Evolutionary conservation across 352 stramenopile genomes (phyloP), one percentile per base, ranked within the genome.

Genomic region (Phytophthora tubulina): DNA sequence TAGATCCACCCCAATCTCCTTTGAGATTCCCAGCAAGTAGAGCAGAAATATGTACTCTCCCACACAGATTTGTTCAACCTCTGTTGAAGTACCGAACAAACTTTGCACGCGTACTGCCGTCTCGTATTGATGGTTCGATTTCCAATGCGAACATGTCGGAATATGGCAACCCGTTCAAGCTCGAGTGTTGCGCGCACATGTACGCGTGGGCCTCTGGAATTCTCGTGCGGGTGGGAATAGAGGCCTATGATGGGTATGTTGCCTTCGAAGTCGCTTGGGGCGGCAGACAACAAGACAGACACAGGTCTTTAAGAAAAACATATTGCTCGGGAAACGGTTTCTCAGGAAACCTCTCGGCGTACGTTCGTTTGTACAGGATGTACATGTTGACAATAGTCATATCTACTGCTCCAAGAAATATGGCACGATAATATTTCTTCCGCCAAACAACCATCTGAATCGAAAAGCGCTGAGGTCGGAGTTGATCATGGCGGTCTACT

Each of bases 371-470:
- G 46, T 69, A 36, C 3, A 76, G 48, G 30, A 76, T 58, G 52
- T 63, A 72, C 5, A 15, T 31, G 51, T 76, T 76, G 14, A 70
- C 55, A 6, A 75, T 46, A n/a, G 69, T 50, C 56, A 72, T 72
- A 41, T 76, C 69, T 3, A 72, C 49, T 35, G 72, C 15, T 1
- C 45, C 56, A 7, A 76, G 17, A 6, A 57, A 57, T 13, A 57
- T 36, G 33, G 17, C 33, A 38, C 36, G 33, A 11, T 41, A 41
- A 11, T 41, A 41, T 41, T 41, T 41, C 36, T 41, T 41, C 7
- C 7, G 36, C 36, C 36, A 11, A 2, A 41, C 39, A 4, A 31
- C 52, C 3, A 50, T 44, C 52, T 76, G 69, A 8, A 72, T 67
- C 15, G 63, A 69, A 54, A 72, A 72, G 3, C 45, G 27, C 9